These are phyloP conservation scores for Boletus rubescentipes DNA, from an alignment of 768 basidiomycete genomes.

Conservation along the genomic window DNA sequence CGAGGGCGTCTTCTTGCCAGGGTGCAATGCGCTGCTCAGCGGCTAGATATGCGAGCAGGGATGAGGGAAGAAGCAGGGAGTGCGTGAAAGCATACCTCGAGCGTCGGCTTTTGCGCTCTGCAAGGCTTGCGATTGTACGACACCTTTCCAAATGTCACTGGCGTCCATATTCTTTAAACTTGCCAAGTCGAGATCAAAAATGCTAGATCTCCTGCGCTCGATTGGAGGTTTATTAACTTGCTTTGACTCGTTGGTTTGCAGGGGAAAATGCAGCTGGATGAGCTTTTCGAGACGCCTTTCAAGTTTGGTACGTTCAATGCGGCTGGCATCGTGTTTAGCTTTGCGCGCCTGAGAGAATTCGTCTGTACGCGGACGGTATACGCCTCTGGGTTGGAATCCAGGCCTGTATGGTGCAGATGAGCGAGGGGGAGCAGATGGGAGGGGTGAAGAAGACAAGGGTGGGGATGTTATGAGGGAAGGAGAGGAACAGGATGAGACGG, in stretches of 20 bases:
- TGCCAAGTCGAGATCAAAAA: constrained; percentile 69
- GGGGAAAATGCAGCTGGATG: constrained; percentile 66
- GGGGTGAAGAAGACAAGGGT: constrained; percentile 21
- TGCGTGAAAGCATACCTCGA: constrained; percentile 49
- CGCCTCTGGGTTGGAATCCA: constrained; percentile 92
- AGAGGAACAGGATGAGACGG: constrained; percentile 11
- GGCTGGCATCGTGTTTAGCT: constrained; percentile 42
- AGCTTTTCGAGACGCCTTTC: constrained; percentile 89
- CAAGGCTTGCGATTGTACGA: constrained; percentile 44
- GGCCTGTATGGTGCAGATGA: constrained; percentile 72
- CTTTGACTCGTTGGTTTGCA: constrained; percentile 17
- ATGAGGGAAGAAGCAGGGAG: constrained; percentile 3
- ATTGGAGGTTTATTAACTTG: constrained; percentile 1
- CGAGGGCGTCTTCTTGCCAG: constrained; percentile 84
- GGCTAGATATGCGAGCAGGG: constrained; percentile 35
- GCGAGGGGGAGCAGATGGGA: constrained; percentile 20
- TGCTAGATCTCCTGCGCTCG: constrained; percentile 54
- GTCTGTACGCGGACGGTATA: constrained; percentile 76
- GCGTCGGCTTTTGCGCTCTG: constrained; percentile 58
- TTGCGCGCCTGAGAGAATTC: constrained; percentile 58
- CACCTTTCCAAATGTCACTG: constrained; percentile 68
- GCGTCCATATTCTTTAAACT: constrained; percentile 61
- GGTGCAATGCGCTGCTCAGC: constrained; percentile 92
- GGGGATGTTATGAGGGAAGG: constrained; percentile 28
- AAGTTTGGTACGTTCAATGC: constrained; percentile 80